A percentile compares a stretch with the other conserved stretches of the same genome.
Conservation (phyloP, 129 eudicot genomes). For the Pulicaria dysenterica region DNA sequence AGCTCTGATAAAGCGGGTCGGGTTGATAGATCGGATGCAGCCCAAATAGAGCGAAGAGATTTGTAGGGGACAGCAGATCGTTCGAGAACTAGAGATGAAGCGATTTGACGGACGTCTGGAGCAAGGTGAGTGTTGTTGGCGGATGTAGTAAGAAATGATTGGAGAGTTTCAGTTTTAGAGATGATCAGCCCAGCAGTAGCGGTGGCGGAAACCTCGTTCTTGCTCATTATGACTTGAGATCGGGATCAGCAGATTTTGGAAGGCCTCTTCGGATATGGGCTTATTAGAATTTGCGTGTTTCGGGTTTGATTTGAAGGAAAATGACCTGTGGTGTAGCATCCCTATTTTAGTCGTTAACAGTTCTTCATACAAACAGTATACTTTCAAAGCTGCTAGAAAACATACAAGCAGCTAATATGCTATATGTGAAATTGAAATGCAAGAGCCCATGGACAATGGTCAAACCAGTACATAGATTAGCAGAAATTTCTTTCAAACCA, state of each 20-base stretch:
- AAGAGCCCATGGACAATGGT: too few species aligned
- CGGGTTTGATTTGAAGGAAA: too few species aligned
- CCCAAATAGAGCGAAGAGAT: conserved; percentile 72
- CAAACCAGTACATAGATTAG: too few species aligned
- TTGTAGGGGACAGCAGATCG: conserved; percentile 68
- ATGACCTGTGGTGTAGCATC: too few species aligned
- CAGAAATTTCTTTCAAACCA: too few species aligned
- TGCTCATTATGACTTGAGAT: not conserved
- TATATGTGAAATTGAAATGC: too few species aligned
- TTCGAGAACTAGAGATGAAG: conserved; percentile 50
- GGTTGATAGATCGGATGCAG: conserved; percentile 51
- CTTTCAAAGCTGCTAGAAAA: too few species aligned
- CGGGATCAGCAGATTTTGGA: not conserved
- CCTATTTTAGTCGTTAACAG: too few species aligned
- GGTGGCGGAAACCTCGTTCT: conserved; percentile 6
- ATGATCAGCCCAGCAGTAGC: conserved; percentile 36
- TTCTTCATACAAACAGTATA: too few species aligned
- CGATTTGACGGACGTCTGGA: conserved; percentile 39
- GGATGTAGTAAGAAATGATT: conserved; percentile 46
- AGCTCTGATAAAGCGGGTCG: conserved; percentile 56
- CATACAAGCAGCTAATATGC: too few species aligned
- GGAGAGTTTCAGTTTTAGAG: conserved; percentile 33
- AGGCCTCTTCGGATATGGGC: too few species aligned
- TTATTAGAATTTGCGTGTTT: too few species aligned
- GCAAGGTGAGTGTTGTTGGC: conserved; percentile 38